Evolutionary conservation across 805 yeast species (phyloP).

Genomic region (Spathaspora gorwiae): DNA sequence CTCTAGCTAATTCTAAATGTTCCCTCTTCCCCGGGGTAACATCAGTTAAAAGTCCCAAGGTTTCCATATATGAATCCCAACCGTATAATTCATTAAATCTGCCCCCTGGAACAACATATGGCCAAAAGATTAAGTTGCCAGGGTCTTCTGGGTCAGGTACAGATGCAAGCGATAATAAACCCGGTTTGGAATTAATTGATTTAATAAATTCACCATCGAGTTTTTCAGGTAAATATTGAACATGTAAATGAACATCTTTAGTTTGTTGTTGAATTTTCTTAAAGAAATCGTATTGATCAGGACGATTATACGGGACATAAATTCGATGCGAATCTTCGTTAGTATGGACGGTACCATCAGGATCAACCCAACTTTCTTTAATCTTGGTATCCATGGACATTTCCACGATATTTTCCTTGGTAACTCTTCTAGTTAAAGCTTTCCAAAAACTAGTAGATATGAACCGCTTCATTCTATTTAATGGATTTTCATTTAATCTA

Average conservation of each 20-base stretch:
- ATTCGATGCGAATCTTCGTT: conserved; percentile 65
- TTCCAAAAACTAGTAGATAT: conserved; percentile 80
- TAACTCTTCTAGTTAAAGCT: conserved; percentile 66
- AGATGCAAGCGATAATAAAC: conserved; percentile 78
- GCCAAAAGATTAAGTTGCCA: conserved; percentile 55
- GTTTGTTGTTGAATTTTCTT: conserved; percentile 45
- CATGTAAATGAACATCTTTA: conserved; percentile 61
- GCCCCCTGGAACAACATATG: conserved; percentile 96
- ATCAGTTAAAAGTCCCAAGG: conserved; percentile 73
- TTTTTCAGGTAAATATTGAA: conserved; percentile 67
- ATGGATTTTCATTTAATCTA: conserved; percentile 83
- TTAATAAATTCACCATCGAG: conserved; percentile 76
- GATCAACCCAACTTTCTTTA: conserved; percentile 41
- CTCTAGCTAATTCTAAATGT: conserved; percentile 67
- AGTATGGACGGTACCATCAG: conserved; percentile 21
- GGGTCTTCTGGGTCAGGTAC: conserved; percentile 52
- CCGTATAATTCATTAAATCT: conserved; percentile 95
- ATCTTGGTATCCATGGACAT: conserved; percentile 81
- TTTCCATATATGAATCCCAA: conserved; percentile 95
- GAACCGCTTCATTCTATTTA: conserved; percentile 65
- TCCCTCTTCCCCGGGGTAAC: conserved; percentile 29
- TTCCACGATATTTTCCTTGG: conserved; percentile 53
- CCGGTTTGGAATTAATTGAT: conserved; percentile 78
- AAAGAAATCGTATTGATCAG: conserved; percentile 72
- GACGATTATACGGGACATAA: conserved; percentile 66